Evolutionary conservation across 208 protist genomes (phyloP), one percentile per base, ranked within the genome.

Genomic region (Angomonas deanei): DNA sequence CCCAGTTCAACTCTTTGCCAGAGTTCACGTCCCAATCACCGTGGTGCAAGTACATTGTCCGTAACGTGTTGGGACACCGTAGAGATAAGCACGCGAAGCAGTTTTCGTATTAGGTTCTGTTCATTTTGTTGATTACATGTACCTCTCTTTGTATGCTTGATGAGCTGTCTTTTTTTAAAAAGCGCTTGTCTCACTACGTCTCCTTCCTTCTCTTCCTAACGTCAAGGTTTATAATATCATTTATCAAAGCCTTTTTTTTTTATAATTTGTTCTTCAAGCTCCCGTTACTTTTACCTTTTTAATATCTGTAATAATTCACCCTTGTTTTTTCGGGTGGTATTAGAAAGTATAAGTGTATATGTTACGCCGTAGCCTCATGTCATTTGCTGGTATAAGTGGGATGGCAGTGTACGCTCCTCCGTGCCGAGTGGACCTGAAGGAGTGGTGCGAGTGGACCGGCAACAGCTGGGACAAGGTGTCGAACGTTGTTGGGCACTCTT

Each of bases 381-480:
- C 59, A n/a, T 58, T 89, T 30, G 83, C 82, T 19, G 89, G 89
- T 33, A 82, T 96, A 23, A 93, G 86, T 50, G 86, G 84, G 47
- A 87, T 96, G 78, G 80, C 84, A 10, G 86, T 92, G 47, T 93
- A 91, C 76, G 79, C 82, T 33, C 89, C 89, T 15, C 84, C 83
- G 36, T 92, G 80, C 78, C 80, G 86, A 32, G 89, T 96, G 39
- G 79, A 78, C 30, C 79, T 96, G 13, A 59, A 96, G 76, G 68
- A 91, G 50, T 96, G 90, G 90, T 94, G 87, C 65, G 61, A 78
- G 42, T 96, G 90, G 90, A 96, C 90, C 2, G 86, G 86, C 36
- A 94, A 94, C 75, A 90, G 82, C 72, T 94, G 86, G 87, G 76
- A 80, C 42, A 96, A 96, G 68, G 84, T 96, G 52, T 84, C 78